Evolutionary conservation across 2,329 filamentous ascomycete species (phyloP).

Genomic region (Madurella fahalii): DNA sequence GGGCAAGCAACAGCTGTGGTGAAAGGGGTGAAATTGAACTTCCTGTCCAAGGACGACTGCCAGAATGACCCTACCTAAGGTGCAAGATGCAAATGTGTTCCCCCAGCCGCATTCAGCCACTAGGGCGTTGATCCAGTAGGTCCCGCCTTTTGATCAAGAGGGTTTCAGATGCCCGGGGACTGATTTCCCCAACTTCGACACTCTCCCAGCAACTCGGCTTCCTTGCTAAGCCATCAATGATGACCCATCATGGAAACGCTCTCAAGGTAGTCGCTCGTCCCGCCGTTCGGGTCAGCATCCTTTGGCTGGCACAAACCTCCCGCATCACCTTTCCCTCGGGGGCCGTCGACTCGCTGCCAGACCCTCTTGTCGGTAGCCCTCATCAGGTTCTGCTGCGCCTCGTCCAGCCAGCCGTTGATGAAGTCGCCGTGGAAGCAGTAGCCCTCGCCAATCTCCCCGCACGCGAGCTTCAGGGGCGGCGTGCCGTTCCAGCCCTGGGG

Average conservation of each 20-base stretch:
- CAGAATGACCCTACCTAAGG: no score
- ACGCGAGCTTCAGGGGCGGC: conserved; percentile 41
- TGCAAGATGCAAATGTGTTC: no score
- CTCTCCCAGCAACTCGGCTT: no score
- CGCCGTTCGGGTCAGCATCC: conserved; percentile 40
- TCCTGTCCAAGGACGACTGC: no score
- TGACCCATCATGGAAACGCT: conserved; percentile 39
- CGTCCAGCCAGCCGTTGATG: conserved; percentile 41
- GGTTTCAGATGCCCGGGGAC: no score
- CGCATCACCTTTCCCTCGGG: conserved; percentile 32
- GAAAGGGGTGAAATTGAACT: no score
- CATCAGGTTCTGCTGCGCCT: conserved; percentile 38
- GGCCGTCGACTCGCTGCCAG: conserved; percentile 34
- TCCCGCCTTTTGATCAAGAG: no score
- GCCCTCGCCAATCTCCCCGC: conserved; percentile 31
- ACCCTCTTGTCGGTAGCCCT: conserved; percentile 29
- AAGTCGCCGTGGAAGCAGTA: conserved; percentile 42
- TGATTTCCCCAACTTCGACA: no score
- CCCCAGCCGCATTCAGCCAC: no score
- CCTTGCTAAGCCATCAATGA: no score
- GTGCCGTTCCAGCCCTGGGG: conserved; percentile 42
- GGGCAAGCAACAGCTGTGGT: no score
- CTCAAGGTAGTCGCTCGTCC: conserved; percentile 38
- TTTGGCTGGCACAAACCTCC: conserved; percentile 36
- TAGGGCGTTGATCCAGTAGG: no score